Conservation (phyloP, 2,329 filamentous ascomycete species). For the Pestalotiopsis sp. region DNA sequence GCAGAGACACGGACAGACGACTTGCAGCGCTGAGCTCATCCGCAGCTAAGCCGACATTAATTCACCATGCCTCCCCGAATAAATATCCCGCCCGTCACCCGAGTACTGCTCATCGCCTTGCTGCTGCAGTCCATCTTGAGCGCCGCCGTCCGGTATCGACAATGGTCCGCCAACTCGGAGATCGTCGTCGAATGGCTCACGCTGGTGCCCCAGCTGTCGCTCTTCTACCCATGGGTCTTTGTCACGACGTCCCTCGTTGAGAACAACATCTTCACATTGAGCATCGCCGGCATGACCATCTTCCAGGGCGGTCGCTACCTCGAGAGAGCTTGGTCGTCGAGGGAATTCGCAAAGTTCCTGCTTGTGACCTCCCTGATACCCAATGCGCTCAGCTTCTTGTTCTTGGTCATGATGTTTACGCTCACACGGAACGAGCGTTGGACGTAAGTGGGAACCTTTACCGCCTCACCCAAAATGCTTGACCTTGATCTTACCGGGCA, state of each 20-base stretch:
- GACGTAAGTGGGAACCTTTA: conserved; percentile 58
- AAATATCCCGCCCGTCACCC: conserved; percentile 91
- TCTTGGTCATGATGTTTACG: conserved; percentile 74
- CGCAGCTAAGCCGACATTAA: background rate
- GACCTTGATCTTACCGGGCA: background rate
- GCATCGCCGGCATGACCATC: conserved; percentile 75
- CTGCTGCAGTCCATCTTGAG: conserved; percentile 81
- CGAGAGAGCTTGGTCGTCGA: conserved; percentile 92
- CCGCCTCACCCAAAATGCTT: background rate
- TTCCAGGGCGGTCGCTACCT: conserved; percentile 95
- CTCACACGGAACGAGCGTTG: conserved; percentile 68
- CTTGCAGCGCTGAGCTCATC: conserved; percentile 1
- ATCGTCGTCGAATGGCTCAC: conserved; percentile 85
- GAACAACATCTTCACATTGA: conserved; percentile 86
- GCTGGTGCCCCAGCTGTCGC: conserved; percentile 79
- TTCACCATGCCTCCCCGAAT: conserved; percentile 75
- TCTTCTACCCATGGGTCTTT: conserved; percentile 93
- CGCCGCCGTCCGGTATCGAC: conserved; percentile 73
- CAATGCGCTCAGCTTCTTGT: conserved; percentile 73
- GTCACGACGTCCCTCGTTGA: conserved; percentile 86
- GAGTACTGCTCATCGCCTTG: conserved; percentile 75
- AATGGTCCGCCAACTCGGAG: conserved; percentile 64
- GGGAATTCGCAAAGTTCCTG: conserved; percentile 90
- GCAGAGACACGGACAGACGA: background rate
- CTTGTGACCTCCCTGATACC: conserved; percentile 77